Evolutionary conservation across 2,329 filamentous ascomycete genomes (phyloP), one percentile per base, ranked within the genome.

Genomic region (Thyridium curvatum): DNA sequence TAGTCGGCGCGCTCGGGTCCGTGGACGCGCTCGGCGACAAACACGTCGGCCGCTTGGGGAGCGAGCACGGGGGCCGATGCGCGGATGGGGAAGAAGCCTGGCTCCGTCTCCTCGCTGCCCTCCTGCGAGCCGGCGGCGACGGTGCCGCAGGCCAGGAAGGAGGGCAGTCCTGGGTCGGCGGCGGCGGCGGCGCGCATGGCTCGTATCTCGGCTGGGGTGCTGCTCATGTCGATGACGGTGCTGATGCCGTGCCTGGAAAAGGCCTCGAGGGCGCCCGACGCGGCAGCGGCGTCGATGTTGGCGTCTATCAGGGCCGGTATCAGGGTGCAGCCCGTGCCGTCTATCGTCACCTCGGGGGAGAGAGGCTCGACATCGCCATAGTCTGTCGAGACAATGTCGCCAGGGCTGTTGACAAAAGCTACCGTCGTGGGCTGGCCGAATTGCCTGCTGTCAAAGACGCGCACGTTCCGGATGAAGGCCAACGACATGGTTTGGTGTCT

Each of bases 1-100:
- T 80, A 60, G 42, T 72, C 64, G 0, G 82, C 74, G 29, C 21
- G 21, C 21, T 26, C 21, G 21, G 21, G 21, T 10, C 21, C 21
- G 21, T 26, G 21, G 6, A 26, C 21, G 21, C 21, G 21, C 21
- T 26, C 21, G 21, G 21, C 21, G 21, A 26, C 21, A 26, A 26
- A 26, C 6, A 6, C 21, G 21, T 26, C 21, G 10, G 21, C 21
- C 6, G 21, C 21, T 10, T 26, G 21, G 6, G 21, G 21, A 10
- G 6, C 10, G 21, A 10, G 10, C 21, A 26, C 21, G 6, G 21
- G 21, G 21, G 21, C 21, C 21, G 21, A 6, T 6, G 21, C 21
- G 21, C 21, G 21, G 21, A 26, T 26, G 21, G 21, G 21, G 21
- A 26, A 26, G 10, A 26, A 6, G 21, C 21, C 21, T 10, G 21